Evolutionary conservation across 768 basidiomycete genomes (phyloP).

Genomic region (Lepiota venenata): DNA sequence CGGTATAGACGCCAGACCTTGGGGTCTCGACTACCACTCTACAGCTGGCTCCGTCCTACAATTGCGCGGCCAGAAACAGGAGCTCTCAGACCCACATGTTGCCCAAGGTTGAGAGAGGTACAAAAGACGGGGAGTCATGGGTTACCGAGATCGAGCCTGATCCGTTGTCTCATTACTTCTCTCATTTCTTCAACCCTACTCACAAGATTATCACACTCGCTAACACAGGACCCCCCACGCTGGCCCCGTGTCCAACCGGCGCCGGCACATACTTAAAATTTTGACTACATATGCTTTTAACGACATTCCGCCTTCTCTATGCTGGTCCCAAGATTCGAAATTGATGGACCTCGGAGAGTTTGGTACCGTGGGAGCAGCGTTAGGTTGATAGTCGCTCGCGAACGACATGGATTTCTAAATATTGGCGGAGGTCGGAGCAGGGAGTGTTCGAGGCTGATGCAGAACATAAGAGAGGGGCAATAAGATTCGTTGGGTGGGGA

Average conservation of each 20-base stretch:
- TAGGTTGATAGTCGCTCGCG: conserved; percentile 32
- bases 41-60: conserved; percentile 91
- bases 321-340: conserved; percentile 72
- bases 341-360: conserved; percentile 52
- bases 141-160: conserved; percentile 92
- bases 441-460: conserved; percentile 91
- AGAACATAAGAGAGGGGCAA: conserved; percentile 49
- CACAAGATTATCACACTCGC: neutral
- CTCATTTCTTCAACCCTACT: too few relatives aligned
- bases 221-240: conserved; percentile 85
- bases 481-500: conserved; percentile 81
- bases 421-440: conserved; percentile 99
- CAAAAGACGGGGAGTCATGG: conserved; percentile 79
- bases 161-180: conserved; percentile 35
- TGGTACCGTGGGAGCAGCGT: conserved; percentile 90
- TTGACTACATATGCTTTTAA: conserved; percentile 79
- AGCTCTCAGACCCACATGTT: conserved; percentile 54
- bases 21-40: conserved; percentile 93
- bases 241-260: conserved; percentile 64
- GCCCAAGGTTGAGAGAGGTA: conserved; percentile 91
- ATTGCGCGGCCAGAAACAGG: conserved; percentile 43
- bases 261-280: conserved; percentile 73
- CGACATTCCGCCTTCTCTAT: conserved; percentile 84
- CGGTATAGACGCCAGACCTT: conserved; percentile 98
- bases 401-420: conserved; percentile 95